phyloP scores from a whole-genome alignment of 257 asterid species.

The Salvia miltiorrhiza region DNA sequence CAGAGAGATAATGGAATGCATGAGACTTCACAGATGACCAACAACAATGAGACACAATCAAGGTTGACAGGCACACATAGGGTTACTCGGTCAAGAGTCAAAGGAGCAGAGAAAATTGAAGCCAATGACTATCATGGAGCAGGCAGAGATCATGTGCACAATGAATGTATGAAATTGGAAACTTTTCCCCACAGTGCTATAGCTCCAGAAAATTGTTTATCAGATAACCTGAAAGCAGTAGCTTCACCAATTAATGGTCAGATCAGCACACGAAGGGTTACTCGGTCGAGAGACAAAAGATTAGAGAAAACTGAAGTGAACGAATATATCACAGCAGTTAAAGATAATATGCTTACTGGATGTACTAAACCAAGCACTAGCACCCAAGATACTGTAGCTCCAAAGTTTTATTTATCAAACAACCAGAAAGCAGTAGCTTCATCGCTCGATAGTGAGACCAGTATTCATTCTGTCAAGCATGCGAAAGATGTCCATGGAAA shows the following conservation, averaged over 20 bases:
- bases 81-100: conserved; percentile 26
- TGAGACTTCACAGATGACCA: conserved; percentile 20
- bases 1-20: conserved; percentile 19
- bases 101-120: conserved; percentile 17
- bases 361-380: not conserved
- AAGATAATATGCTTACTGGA: conserved; percentile 4
- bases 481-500: not conserved
- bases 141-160: conserved; percentile 1
- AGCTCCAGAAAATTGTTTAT: not conserved
- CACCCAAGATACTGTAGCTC: too few species aligned
- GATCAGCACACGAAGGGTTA: conserved; percentile 23
- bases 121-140: conserved; percentile 13
- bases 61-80: conserved; percentile 16
- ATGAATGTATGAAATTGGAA: not conserved
- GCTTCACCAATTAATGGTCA: conserved; percentile 6
- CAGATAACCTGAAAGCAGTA: conserved; percentile 11
- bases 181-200: not conserved
- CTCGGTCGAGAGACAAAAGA: conserved; percentile 23
- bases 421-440: conserved; percentile 14
- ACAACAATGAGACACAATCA: not conserved
- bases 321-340: conserved; percentile 3
- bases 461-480: not conserved
- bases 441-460: conserved; percentile 8
- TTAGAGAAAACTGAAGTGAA: conserved; percentile 14
- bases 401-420: not conserved